Evolutionary conservation across 1,284 basidiomycete species (phyloP).

Genomic region (Ceratobasidium sp.): DNA sequence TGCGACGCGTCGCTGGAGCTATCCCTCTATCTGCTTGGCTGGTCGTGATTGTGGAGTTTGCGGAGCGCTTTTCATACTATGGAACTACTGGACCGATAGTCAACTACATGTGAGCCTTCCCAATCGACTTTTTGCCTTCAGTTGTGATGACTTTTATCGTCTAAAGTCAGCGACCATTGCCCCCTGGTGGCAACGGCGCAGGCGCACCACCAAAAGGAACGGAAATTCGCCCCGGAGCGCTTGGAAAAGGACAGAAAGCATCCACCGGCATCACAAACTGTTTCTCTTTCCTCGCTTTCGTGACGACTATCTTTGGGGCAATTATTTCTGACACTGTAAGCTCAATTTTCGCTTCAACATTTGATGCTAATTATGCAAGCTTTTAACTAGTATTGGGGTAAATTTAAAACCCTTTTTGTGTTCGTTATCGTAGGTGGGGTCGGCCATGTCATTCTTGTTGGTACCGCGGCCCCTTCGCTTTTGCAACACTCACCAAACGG

Average conservation of each 20-base stretch:
- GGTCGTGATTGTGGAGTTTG: constrained; percentile 50
- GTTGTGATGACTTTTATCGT: no score
- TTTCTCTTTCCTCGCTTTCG: neutral
- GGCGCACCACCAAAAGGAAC: constrained; percentile 50
- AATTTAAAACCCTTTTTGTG: constrained; percentile 11
- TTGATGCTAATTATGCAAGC: neutral
- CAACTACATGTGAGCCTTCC: constrained; percentile 50
- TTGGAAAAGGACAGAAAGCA: constrained; percentile 51
- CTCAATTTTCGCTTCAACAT: neutral
- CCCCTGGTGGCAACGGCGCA: constrained; percentile 51
- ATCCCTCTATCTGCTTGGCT: constrained; percentile 47
- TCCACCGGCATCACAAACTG: constrained; percentile 49
- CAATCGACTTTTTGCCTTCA: no score
- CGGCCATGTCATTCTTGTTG: constrained; percentile 28
- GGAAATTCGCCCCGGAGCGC: constrained; percentile 50
- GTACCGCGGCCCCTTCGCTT: constrained; percentile 35
- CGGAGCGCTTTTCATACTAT: constrained; percentile 55
- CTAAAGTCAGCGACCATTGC: constrained; percentile 48
- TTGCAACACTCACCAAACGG: constrained; percentile 52
- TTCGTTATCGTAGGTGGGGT: constrained; percentile 5
- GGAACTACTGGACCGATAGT: constrained; percentile 51
- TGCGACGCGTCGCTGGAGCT: constrained; percentile 35
- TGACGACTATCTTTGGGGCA: constrained; percentile 18
- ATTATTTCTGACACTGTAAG: constrained; percentile 24
- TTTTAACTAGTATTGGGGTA: constrained; percentile 11